Evolutionary conservation across 352 stramenopile species (phyloP).

Genomic region (Globisporangium barbulae): DNA sequence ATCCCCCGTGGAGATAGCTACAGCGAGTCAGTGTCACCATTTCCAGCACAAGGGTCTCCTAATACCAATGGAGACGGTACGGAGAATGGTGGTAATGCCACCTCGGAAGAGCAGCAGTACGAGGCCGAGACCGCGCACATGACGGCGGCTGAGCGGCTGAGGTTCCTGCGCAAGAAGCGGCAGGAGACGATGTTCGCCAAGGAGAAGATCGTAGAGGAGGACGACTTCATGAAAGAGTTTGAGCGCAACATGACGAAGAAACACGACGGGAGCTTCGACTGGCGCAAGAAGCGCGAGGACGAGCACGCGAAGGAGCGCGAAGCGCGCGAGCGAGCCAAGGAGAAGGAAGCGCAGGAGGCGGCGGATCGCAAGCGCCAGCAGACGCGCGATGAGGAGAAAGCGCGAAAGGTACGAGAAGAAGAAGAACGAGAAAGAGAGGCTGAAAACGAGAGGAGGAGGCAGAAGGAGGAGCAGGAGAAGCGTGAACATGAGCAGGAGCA

Average conservation of each 20-base stretch:
- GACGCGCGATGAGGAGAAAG: conserved; percentile 30
- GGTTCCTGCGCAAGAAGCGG: conserved; percentile 58
- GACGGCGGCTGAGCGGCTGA: conserved; percentile 55
- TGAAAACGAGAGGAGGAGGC: conserved; percentile 12
- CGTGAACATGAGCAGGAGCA: conserved; percentile 25
- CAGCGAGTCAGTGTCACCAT: neutral
- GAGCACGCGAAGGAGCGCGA: conserved; percentile 8
- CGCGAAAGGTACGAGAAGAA: conserved; percentile 13
- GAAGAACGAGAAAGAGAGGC: conserved; percentile 25
- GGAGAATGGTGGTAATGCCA: neutral
- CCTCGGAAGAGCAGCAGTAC: conserved; percentile 35
- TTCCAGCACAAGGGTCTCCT: neutral
- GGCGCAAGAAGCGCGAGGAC: conserved; percentile 13
- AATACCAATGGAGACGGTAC: neutral
- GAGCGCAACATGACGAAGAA: conserved; percentile 75
- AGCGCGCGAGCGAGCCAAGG: neutral
- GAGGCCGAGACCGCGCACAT: conserved; percentile 57
- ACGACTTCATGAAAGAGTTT: conserved; percentile 71
- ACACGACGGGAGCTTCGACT: conserved; percentile 19
- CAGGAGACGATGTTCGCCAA: conserved; percentile 56
- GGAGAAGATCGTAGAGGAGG: conserved; percentile 36
- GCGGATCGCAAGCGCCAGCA: conserved; percentile 18
- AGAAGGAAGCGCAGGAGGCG: conserved; percentile 28
- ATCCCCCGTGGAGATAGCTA: conserved; percentile 19
- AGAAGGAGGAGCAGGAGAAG: conserved; percentile 27